These are phyloP conservation scores for Malus asiatica DNA, from an alignment of 306 rosid species.

Conservation along the genomic window DNA sequence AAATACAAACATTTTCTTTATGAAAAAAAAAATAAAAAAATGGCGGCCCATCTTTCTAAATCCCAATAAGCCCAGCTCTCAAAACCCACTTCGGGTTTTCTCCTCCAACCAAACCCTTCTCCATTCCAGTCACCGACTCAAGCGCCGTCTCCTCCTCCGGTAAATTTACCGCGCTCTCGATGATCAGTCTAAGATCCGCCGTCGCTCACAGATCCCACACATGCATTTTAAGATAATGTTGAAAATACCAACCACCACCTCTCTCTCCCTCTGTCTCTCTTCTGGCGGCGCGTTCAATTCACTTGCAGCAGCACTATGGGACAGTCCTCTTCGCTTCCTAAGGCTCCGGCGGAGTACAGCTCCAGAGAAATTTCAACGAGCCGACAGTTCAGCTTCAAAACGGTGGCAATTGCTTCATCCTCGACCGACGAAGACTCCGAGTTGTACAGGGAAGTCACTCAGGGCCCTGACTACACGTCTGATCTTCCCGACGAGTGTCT, in stretches of 20 bases:
- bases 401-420: background rate
- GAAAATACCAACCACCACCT: background rate
- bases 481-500: constrained; percentile 70
- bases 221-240: background rate
- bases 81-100: too few relatives aligned
- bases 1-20: too few relatives aligned
- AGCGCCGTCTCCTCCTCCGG: too few relatives aligned
- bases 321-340: constrained; percentile 50
- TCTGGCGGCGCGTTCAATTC: background rate
- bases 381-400: constrained; percentile 19
- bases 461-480: constrained; percentile 31
- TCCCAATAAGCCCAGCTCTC: too few relatives aligned
- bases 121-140: too few relatives aligned
- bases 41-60: too few relatives aligned
- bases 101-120: too few relatives aligned
- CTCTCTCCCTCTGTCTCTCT: background rate
- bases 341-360: constrained; percentile 8
- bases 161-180: too few relatives aligned
- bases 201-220: too few relatives aligned
- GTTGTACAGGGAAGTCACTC: background rate
- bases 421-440: background rate
- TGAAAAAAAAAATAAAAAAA: too few relatives aligned
- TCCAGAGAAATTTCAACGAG: constrained; percentile 1
- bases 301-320: constrained; percentile 39
- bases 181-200: too few relatives aligned